Evolutionary conservation across 1,139 yeast species (phyloP).

Genomic region (Suhomyces chickasaworum): DNA sequence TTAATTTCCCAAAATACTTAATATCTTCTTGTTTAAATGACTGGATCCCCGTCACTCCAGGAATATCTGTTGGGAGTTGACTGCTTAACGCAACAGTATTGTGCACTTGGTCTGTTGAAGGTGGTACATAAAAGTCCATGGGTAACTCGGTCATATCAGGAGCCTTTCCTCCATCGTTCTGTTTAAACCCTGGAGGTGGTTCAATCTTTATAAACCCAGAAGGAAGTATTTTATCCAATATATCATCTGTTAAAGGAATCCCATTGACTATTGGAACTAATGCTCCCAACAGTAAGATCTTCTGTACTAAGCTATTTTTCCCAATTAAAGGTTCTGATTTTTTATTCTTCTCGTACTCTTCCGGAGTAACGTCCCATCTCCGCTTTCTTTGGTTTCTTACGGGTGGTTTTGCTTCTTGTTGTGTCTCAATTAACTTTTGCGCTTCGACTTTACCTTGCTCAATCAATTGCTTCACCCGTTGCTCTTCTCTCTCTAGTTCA

Average conservation of each 20-base stretch:
- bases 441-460: slow-evolving; percentile 21
- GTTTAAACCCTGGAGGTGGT: slow-evolving; percentile 52
- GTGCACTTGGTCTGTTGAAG: slow-evolving; percentile 20
- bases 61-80: slow-evolving; percentile 54
- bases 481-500: slow-evolving; percentile 34
- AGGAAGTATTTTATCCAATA: slow-evolving; percentile 57
- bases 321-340: slow-evolving; percentile 6
- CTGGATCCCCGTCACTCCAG: slow-evolving; percentile 60
- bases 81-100: slow-evolving; percentile 30
- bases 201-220: slow-evolving; percentile 50
- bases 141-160: slow-evolving; percentile 39
- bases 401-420: slow-evolving; percentile 17
- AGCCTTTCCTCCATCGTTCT: slow-evolving; percentile 25
- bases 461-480: slow-evolving; percentile 22
- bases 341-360: slow-evolving; percentile 27
- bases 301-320: slow-evolving; percentile 6
- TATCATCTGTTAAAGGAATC: slow-evolving; percentile 50
- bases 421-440: slow-evolving; percentile 20
- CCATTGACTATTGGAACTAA: slow-evolving; percentile 48
- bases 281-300: slow-evolving; percentile 16
- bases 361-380: slow-evolving; percentile 42
- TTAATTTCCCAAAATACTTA: slow-evolving; percentile 67
- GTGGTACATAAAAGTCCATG: slow-evolving; percentile 29
- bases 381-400: slow-evolving; percentile 20
- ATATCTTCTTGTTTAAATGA: slow-evolving; percentile 73